Conservation (phyloP, 2,329 filamentous ascomycete genomes). For the Penicillium sp. region DNA sequence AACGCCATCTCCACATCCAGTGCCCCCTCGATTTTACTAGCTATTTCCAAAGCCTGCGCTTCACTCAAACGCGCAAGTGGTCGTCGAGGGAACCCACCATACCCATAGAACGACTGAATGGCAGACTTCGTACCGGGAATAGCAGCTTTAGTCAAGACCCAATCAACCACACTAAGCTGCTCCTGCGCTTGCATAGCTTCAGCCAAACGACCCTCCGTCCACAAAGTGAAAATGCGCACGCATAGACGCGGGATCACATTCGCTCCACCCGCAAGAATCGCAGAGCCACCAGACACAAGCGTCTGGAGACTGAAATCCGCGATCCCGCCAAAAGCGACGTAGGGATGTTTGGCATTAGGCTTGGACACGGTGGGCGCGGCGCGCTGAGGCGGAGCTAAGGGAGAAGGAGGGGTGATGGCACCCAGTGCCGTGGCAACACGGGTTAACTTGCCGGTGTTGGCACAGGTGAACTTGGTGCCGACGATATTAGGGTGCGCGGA, state of each 20-base stretch:
- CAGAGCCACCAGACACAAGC: conserved; percentile 69
- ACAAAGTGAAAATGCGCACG: conserved; percentile 73
- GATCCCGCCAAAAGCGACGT: conserved; percentile 85
- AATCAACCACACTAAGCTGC: conserved; percentile 69
- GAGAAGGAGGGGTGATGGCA: conserved; percentile 57
- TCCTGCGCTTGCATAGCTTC: conserved; percentile 73
- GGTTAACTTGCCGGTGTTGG: conserved; percentile 82
- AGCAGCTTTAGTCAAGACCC: conserved; percentile 75
- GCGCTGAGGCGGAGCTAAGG: conserved; percentile 25
- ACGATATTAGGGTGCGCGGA: conserved; percentile 76
- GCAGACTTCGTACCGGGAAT: conserved; percentile 82
- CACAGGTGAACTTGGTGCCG: conserved; percentile 88
- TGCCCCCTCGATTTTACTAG: conserved; percentile 33
- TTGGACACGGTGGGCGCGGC: conserved; percentile 25
- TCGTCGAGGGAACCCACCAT: conserved; percentile 69
- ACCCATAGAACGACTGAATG: conserved; percentile 76
- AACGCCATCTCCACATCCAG: conserved; percentile 33
- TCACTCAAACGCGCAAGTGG: conserved; percentile 45
- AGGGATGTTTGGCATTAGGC: conserved; percentile 41
- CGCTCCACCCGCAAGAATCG: conserved; percentile 80
- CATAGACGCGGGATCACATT: conserved; percentile 83
- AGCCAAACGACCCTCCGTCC: conserved; percentile 64
- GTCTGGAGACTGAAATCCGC: conserved; percentile 85
- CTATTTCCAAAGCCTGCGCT: conserved; percentile 27
- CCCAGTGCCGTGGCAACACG: conserved; percentile 68